Evolutionary conservation across 768 basidiomycete species (phyloP), one percentile per base, ranked within the genome.

Genomic region (Tulasnella calospora): DNA sequence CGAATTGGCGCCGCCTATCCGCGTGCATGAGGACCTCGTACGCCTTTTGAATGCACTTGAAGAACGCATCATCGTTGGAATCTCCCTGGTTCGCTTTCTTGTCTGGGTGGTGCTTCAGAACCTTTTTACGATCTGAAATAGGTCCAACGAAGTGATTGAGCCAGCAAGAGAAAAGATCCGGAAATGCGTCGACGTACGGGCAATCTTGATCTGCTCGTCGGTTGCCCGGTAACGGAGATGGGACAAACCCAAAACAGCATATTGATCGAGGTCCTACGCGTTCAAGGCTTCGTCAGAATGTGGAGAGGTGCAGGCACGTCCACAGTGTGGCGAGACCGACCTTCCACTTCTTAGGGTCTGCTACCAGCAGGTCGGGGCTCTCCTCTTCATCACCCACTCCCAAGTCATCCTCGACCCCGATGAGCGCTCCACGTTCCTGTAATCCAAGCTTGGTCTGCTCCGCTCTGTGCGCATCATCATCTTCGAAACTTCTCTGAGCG

Each of bases 31-130:
- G 91, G 57, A 95, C 92, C 81, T 99, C 98, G 85, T 93, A 90
- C n/a, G 97, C 97, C 85, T 99, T 99, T 86, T 94, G 92, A 81
- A 99, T 99, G 84, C 98, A 99, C 86, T 99, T 99, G 93, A 99
- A 99, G 88, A 99, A 99, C 0, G 91, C 92, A 82, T 99, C 97
- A 84, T 98, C 96, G 86, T 99, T 97, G 79, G 94, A 92, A 82
- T 94, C 93, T 81, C 91, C 90, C 46, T 90, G 89, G 67, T 89
- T 90, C 36, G 92, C 89, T 84, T 99, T 98, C 86, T 99, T 98
- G 86, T 99, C 96, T 0, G 96, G 96, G 84, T 99, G 96, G 85
- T 99, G 96, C 83, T 95, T 96, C 73, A 99, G 91, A n/a, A 98
- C 96, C 86, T 98, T 99, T 88, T 96, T 95, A 82, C 95, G 94